Percentiles rank a stretch among this genome's conserved stretches.
Conservation (phyloP, 306 rosid species). For the Castanospermum australe region DNA sequence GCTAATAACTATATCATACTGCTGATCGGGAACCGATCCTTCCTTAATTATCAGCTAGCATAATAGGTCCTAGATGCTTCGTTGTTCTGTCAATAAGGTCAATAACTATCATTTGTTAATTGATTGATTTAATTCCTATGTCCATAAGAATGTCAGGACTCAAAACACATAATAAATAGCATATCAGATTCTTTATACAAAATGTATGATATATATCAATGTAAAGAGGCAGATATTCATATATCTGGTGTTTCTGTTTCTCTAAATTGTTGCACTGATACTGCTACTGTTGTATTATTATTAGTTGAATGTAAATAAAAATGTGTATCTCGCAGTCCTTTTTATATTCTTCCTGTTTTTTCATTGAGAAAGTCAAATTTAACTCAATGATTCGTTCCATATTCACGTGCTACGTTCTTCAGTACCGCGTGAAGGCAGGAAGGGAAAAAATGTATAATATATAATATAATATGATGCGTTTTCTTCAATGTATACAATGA, state of each 20-base stretch:
- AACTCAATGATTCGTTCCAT: no score
- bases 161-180: background rate
- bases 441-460: no score
- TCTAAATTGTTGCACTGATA: background rate
- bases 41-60: background rate
- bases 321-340: background rate
- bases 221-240: background rate
- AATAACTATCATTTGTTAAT: background rate
- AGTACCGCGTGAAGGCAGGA: no score
- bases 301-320: background rate
- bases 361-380: background rate
- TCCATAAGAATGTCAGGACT: background rate
- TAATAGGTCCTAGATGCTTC: background rate
- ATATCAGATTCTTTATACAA: background rate
- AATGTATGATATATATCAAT: background rate
- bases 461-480: no score
- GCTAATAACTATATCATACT: background rate
- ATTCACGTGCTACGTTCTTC: no score
- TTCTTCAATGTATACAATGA: no score
- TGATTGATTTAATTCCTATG: slow-evolving; percentile 4
- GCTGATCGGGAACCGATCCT: background rate
- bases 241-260: background rate
- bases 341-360: background rate
- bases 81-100: background rate
- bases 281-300: background rate